Conservation (phyloP, 164 flowering plant species). For the Nymphaea thermarum region DNA sequence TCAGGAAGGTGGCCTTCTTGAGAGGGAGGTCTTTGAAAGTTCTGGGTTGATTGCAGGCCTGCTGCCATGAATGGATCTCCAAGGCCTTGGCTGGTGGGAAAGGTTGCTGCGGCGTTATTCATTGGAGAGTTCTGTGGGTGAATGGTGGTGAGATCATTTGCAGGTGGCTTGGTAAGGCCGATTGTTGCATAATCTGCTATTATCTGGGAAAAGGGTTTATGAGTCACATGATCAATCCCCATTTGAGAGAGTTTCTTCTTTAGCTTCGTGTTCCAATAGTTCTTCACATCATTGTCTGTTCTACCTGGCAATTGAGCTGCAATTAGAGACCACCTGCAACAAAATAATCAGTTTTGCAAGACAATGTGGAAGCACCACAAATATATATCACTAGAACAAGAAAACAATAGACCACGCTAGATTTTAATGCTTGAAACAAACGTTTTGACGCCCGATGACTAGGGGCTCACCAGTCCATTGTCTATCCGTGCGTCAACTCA, state of each 20-base stretch:
- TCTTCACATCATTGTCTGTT: constrained; percentile 85
- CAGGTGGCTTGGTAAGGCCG: constrained; percentile 21
- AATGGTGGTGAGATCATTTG: not conserved
- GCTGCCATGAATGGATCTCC: constrained; percentile 4
- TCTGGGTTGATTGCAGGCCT: constrained; percentile 3
- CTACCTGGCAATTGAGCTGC: constrained; percentile 83
- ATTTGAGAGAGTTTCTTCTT: constrained; percentile 58
- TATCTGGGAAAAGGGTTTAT: constrained; percentile 76
- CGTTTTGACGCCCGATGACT: constrained; percentile 3
- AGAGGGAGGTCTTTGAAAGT: constrained; percentile 10
- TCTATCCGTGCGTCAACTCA: too few species aligned
- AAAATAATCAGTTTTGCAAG: not conserved
- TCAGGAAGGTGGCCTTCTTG: constrained; percentile 8
- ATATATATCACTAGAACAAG: not conserved
- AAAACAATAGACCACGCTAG: not conserved
- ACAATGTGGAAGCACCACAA: not conserved
- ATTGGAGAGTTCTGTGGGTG: not conserved
- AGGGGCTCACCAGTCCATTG: not conserved
- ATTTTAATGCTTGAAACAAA: not conserved
- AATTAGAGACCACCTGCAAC: constrained; percentile 67
- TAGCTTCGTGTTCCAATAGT: constrained; percentile 75
- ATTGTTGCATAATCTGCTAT: constrained; percentile 65
- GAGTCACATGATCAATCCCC: constrained; percentile 92
- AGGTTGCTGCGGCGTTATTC: constrained; percentile 16
- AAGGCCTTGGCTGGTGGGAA: constrained; percentile 28